Evolutionary conservation across 441 rosid species (phyloP), one percentile per base, ranked within the genome.

Genomic region (Aleurites moluccanus): DNA sequence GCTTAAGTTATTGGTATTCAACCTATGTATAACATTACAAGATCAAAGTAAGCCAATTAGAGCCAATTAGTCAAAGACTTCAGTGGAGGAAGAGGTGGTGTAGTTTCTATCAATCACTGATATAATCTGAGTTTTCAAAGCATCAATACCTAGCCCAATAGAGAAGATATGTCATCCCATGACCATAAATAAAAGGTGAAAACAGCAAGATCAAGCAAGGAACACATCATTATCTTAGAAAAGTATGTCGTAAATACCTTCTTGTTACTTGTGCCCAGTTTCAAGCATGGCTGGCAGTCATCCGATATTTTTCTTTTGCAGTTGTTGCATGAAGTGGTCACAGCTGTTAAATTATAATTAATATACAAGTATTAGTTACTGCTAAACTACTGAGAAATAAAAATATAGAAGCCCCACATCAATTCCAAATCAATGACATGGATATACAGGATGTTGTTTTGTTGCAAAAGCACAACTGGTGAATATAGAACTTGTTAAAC

Each of bases 221-320:
- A 44, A 44, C 56, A 44, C 21, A n/a, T n/a, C n/a, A n/a, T n/a
- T 14, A 25, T 20, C 60, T 28, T 16, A 35, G 27, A 49, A 16
- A 25, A 45, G 23, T 50, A 28, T 61, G 16, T 25, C 61, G 18
- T 21, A 14, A 49, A 50, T 11, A 73, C 76, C 76, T 73, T 73
- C 49, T 49, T 73, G 69, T 65, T 50, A 38, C 70, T 73, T 28
- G 70, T 30, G 64, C 53, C 76, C 35, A 70, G 63, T 63, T 64
- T 64, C 71, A 49, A 27, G 69, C 67, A 72, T 20, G 59, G 67
- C 60, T 72, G 45, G 30, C 69, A 35, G 38, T 40, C 70, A 64
- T 73, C 69, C 1, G 45, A 40, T 15, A 35, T 35, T 50, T 63
- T 63, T 72, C 45, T 30, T 35, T 50, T 64, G 63, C 76, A 73